Percentiles rank a stretch among this genome's conserved stretches.
Conservation (phyloP, 2,329 filamentous ascomycete species). For the Ophiostoma himal-ulmi region DNA sequence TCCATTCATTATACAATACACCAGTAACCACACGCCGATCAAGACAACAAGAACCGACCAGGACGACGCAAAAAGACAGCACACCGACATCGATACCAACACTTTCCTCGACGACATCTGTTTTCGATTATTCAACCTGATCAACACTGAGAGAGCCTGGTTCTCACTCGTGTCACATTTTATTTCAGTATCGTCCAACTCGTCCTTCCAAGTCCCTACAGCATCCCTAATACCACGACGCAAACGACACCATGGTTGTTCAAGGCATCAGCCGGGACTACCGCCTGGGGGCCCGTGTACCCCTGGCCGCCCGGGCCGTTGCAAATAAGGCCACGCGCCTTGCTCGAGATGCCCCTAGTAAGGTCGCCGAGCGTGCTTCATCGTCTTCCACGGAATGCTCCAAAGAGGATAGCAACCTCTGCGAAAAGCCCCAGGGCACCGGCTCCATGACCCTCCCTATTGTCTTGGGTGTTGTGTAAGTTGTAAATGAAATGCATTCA, state of each 20-base stretch:
- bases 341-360: conserved; percentile 23
- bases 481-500: neutral
- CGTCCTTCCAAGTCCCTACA: neutral
- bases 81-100: neutral
- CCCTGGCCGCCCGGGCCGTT: conserved; percentile 11
- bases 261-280: conserved; percentile 24
- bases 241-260: conserved; percentile 22
- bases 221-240: neutral
- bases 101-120: neutral
- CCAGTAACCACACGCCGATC: conserved; percentile 24
- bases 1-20: conserved; percentile 44
- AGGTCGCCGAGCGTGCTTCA: conserved; percentile 26
- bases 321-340: conserved; percentile 26
- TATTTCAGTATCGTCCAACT: neutral
- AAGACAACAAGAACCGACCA: conserved; percentile 13
- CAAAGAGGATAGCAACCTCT: conserved; percentile 38
- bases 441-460: conserved; percentile 60
- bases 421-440: conserved; percentile 54
- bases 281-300: conserved; percentile 30
- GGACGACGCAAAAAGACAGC: neutral
- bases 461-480: conserved; percentile 61
- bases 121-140: neutral
- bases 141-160: neutral
- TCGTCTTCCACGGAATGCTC: conserved; percentile 27
- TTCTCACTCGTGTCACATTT: conserved; percentile 1